A percentile compares a stretch with the other conserved stretches of the same genome.
phyloP scores from a whole-genome alignment of 192 early-diverging fungal species.

The Rhizophagus clarus region DNA sequence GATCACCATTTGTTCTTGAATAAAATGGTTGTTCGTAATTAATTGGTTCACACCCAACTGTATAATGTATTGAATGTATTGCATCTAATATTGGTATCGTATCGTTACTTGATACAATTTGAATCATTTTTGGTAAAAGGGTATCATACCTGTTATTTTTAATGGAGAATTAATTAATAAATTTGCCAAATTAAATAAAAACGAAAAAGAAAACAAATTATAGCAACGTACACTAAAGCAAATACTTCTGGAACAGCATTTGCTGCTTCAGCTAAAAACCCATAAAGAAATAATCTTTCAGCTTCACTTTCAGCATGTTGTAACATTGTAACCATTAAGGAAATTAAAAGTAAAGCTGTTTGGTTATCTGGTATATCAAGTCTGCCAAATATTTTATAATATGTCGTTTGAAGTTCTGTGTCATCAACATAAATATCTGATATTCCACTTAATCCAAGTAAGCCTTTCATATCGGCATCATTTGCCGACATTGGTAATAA shows the following conservation, averaged over 20 bases:
- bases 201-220: neutral
- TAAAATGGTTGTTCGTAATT: no score
- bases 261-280: conserved; percentile 75
- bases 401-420: conserved; percentile 46
- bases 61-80: conserved; percentile 68
- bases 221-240: conserved; percentile 53
- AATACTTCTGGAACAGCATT: conserved; percentile 71
- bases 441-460: conserved; percentile 55
- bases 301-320: conserved; percentile 71
- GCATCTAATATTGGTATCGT: conserved; percentile 65
- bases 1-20: conserved; percentile 24
- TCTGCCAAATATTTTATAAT: conserved; percentile 65
- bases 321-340: conserved; percentile 70
- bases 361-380: conserved; percentile 66
- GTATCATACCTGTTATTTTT: conserved; percentile 47
- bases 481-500: conserved; percentile 75
- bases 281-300: conserved; percentile 74
- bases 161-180: neutral
- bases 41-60: conserved; percentile 49
- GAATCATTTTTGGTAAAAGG: conserved; percentile 71
- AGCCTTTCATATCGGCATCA: conserved; percentile 64
- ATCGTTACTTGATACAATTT: conserved; percentile 65
- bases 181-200: neutral
- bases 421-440: conserved; percentile 46
- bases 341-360: conserved; percentile 63